phyloP scores from a whole-genome alignment of 768 basidiomycete genomes.

The Pisolithus marmoratus region DNA sequence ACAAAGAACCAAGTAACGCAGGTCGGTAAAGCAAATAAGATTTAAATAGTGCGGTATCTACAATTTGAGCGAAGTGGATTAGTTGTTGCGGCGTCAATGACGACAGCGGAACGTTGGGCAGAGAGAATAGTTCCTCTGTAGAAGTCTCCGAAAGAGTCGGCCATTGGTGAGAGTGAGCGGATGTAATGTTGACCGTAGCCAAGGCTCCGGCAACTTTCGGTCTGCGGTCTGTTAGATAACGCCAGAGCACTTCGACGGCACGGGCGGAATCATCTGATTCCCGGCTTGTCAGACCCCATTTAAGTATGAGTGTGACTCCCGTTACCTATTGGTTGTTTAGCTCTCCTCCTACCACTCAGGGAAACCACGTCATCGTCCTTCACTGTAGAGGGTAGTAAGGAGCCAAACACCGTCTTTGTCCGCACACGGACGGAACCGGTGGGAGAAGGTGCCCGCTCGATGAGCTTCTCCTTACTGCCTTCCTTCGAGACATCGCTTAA shows the following conservation, averaged over 20 bases:
- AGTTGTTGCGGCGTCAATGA: slow-evolving; percentile 79
- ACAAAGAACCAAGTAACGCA: slow-evolving; percentile 75
- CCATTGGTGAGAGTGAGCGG: slow-evolving; percentile 61
- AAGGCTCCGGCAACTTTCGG: slow-evolving; percentile 82
- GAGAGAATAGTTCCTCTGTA: slow-evolving; percentile 64
- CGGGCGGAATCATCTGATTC: slow-evolving; percentile 52
- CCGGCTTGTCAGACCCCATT: neutral
- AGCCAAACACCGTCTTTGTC: slow-evolving; percentile 52
- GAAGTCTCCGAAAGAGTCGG: slow-evolving; percentile 69
- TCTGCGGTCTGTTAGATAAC: slow-evolving; percentile 85
- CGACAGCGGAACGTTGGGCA: slow-evolving; percentile 72
- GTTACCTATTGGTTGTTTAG: slow-evolving; percentile 19
- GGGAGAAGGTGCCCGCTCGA: slow-evolving; percentile 29
- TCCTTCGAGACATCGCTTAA: slow-evolving; percentile 22
- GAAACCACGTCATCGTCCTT: slow-evolving; percentile 68
- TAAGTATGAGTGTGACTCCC: neutral
- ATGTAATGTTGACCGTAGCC: slow-evolving; percentile 59
- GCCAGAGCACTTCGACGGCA: slow-evolving; percentile 82
- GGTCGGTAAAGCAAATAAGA: slow-evolving; percentile 82
- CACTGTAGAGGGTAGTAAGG: slow-evolving; percentile 31
- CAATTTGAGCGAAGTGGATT: slow-evolving; percentile 84
- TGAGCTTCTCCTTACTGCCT: slow-evolving; percentile 20
- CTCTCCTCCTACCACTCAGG: slow-evolving; percentile 33
- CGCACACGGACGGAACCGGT: slow-evolving; percentile 43
- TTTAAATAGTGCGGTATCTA: slow-evolving; percentile 94